A percentile compares a stretch with the other conserved stretches of the same genome.
Evolutionary conservation across 1,139 yeast genomes (phyloP).

Genomic region (Sugiyamaella pinicola): DNA sequence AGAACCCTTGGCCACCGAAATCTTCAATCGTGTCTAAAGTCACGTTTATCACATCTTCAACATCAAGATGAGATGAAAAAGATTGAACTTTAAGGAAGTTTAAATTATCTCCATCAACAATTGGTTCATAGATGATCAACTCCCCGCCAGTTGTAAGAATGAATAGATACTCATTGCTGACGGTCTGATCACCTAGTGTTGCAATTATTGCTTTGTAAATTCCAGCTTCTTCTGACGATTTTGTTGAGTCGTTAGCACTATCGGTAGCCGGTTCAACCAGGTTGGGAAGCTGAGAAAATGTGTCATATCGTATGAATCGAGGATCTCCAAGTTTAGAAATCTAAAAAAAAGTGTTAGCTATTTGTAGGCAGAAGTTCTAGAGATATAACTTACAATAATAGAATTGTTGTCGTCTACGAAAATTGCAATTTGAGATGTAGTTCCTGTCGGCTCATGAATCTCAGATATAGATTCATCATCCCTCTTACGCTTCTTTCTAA

Average conservation of each 20-base stretch:
- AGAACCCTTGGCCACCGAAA: slow-evolving; percentile 51
- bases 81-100: slow-evolving; percentile 12
- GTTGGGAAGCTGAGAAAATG: slow-evolving; percentile 12
- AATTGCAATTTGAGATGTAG: background rate
- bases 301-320: slow-evolving; percentile 10
- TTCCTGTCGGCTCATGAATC: background rate
- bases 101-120: slow-evolving; percentile 49
- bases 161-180: slow-evolving; percentile 61
- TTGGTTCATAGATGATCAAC: slow-evolving; percentile 64
- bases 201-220: slow-evolving; percentile 24
- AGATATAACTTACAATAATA: slow-evolving; percentile 20
- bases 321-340: slow-evolving; percentile 12
- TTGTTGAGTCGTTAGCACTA: background rate
- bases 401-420: slow-evolving; percentile 20
- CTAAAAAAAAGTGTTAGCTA: background rate
- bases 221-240: slow-evolving; percentile 9
- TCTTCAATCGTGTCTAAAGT: slow-evolving; percentile 22
- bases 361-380: background rate
- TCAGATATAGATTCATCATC: slow-evolving; percentile 10
- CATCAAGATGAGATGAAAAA: slow-evolving; percentile 9
- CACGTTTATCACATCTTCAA: slow-evolving; percentile 7
- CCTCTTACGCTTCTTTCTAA: slow-evolving; percentile 26
- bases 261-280: slow-evolving; percentile 1
- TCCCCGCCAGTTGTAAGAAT: slow-evolving; percentile 82
- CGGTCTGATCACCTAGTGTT: slow-evolving; percentile 56